A percentile compares a stretch with the other conserved stretches of the same genome.
Conservation (phyloP, 331 rosid genomes). For the Rhamnella rubrinervis region DNA sequence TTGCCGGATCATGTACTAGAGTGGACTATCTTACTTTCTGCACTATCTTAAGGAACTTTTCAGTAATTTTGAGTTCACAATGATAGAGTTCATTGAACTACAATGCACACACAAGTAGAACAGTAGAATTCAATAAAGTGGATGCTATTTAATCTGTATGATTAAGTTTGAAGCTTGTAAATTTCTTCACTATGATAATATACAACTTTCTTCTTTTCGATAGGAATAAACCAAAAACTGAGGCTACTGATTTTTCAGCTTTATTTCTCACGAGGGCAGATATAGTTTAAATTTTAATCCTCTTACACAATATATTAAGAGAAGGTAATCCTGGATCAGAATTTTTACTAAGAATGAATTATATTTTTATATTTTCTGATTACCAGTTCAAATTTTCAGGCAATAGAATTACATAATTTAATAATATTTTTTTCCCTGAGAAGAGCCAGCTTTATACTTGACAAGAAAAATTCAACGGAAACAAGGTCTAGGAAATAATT, state of each 20-base stretch:
- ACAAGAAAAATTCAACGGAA: no score
- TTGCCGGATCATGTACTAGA: neutral
- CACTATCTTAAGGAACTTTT: neutral
- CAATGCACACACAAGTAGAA: neutral
- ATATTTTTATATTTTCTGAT: no score
- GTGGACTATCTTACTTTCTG: neutral
- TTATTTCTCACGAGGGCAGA: neutral
- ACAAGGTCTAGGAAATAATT: no score
- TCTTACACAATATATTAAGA: neutral
- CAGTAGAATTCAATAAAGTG: slow-evolving; percentile 12
- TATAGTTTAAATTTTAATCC: neutral
- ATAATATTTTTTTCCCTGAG: no score
- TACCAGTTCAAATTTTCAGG: neutral
- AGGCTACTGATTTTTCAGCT: neutral
- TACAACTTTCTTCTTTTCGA: no score
- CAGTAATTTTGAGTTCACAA: slow-evolving; percentile 3
- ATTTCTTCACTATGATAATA: neutral
- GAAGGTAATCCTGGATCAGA: neutral
- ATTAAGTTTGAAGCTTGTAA: slow-evolving; percentile 11
- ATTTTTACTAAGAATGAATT: neutral
- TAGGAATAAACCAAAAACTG: no score
- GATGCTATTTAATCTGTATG: neutral
- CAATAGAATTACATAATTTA: neutral
- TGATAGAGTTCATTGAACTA: neutral
- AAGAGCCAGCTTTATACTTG: no score